Conservation (phyloP, 2,329 filamentous ascomycete genomes). For the Coniochaeta sp. region DNA sequence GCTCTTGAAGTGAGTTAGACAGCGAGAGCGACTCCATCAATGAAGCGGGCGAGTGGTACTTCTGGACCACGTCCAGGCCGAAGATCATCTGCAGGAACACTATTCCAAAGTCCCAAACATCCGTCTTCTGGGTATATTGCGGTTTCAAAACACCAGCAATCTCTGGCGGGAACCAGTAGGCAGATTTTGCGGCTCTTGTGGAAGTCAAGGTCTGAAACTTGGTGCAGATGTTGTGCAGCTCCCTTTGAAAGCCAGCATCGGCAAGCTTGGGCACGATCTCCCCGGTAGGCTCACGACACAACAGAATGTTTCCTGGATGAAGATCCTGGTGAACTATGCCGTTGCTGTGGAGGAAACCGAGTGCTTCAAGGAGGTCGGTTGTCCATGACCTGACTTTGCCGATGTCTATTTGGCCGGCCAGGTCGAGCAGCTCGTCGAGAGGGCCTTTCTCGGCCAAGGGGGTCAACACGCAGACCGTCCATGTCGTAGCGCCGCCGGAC, state of each 20-base stretch:
- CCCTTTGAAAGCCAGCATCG: constrained; percentile 64
- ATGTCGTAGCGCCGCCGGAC: constrained; percentile 26
- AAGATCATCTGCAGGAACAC: constrained; percentile 93
- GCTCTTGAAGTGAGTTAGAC: constrained; percentile 69
- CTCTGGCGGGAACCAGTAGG: constrained; percentile 80
- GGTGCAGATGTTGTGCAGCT: constrained; percentile 54
- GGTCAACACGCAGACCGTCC: constrained; percentile 69
- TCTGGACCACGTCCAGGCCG: constrained; percentile 67
- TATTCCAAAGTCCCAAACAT: constrained; percentile 92
- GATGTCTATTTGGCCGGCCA: constrained; percentile 66
- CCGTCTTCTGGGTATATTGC: constrained; percentile 69
- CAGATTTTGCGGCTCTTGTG: constrained; percentile 59
- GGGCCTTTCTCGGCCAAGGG: constrained; percentile 78
- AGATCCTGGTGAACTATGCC: constrained; percentile 80
- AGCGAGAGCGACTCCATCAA: constrained; percentile 65
- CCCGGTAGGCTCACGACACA: constrained; percentile 63
- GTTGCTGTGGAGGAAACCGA: constrained; percentile 80
- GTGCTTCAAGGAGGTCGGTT: constrained; percentile 80
- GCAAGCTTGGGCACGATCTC: constrained; percentile 68
- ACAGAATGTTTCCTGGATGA: constrained; percentile 70
- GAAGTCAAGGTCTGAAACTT: constrained; percentile 45
- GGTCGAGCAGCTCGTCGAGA: constrained; percentile 72
- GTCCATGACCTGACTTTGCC: constrained; percentile 81
- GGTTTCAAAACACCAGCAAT: constrained; percentile 55
- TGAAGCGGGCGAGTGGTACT: constrained; percentile 71